Evolutionary conservation across 495 filamentous ascomycete species (phyloP), one percentile per base, ranked within the genome.

Genomic region (Trichocladium antarcticum): DNA sequence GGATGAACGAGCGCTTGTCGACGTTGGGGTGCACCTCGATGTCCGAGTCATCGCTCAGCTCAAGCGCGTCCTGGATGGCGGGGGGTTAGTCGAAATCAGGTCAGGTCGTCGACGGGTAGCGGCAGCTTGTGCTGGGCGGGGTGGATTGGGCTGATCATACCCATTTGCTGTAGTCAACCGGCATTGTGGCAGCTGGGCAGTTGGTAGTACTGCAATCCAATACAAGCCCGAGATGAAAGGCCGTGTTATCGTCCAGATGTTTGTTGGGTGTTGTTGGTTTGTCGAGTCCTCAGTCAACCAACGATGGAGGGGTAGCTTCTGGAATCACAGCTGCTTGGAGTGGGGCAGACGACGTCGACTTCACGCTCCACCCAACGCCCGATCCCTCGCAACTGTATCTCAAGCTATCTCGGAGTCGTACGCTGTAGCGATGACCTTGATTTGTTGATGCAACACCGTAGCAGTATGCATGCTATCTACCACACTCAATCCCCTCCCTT

Each of bases 21-120:
- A 98, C 92, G 69, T 98, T 98, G 48, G 93, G 92, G 66, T 98
- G 92, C 22, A 96, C 90, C 68, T 98, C 92, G 60, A 98, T 85
- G 64, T 98, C 92, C 37, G 88, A 95, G 66, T 98, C 92, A 66
- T 98, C 92, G 54, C 86, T 93, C 57, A 98, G 80, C 78, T 98
- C 92, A 58, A 98, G 75, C 37, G 82, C 78, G 62, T 95, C 89
- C 87, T 83, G 40, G 24, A 15, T 31, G 37, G 35, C 41, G n/a
- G 19, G 19, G 1, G 14, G 43, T 55, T 35, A 51, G n/a, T n/a
- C n/a, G n/a, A 42, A 31, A 21, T 1, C 14, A 16, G 31, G 41
- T 5, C n/a, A n/a, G 17, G 17, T 16, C 35, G 36, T 9, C 28
- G 38, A 24, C 7, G 10, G 21, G 16, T 6, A 4, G 38, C 7